Evolutionary conservation across 2,329 filamentous ascomycete genomes (phyloP), one percentile per base, ranked within the genome.

Genomic region (Aspergillus niger): DNA sequence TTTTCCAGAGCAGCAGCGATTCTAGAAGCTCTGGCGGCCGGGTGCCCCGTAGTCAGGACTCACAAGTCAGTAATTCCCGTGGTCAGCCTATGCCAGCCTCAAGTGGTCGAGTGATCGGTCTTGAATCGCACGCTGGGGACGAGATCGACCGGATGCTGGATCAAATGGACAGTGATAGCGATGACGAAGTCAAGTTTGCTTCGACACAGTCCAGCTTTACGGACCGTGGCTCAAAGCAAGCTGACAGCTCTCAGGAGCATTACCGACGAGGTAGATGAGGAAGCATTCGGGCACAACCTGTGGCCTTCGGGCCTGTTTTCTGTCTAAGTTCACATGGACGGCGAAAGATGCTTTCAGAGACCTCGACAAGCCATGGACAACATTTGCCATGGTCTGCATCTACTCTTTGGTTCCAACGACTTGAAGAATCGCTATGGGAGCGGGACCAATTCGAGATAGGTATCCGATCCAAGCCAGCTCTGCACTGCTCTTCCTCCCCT

Each of bases 131-230:
- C 38, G 74, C 75, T 17, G 75, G 74, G 1, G 75, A 77, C 58
- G 75, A 77, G 57, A 77, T 77, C 20, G 75, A 77, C 56, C 74
- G 75, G n/a, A 69, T 77, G 28, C 60, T 77, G 20, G 75, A 77
- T 58, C 75, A 77, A 59, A 77, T 77, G 75, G 72, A 73, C 59
- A 76, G 72, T 55, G 72, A 76, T 36, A 76, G 73, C 43, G 74
- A 77, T 15, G 71, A 74, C 54, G 74, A 76, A 3, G 59, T 36
- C 8, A 56, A 54, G 15, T 57, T 54, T 47, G 38, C 48, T n/a
- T 55, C 43, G n/a, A 41, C 11, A 10, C 58, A 24, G 13, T 59
- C 57, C 5, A 49, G 48, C 44, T 28, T 30, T 13, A 30, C 49
- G 8, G 52, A 55, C 30, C 38, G 20, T 39, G 15, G 36, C 20